phyloP scores from a whole-genome alignment of 371 early-diverging fungal species.

The Mortierella sp. region DNA sequence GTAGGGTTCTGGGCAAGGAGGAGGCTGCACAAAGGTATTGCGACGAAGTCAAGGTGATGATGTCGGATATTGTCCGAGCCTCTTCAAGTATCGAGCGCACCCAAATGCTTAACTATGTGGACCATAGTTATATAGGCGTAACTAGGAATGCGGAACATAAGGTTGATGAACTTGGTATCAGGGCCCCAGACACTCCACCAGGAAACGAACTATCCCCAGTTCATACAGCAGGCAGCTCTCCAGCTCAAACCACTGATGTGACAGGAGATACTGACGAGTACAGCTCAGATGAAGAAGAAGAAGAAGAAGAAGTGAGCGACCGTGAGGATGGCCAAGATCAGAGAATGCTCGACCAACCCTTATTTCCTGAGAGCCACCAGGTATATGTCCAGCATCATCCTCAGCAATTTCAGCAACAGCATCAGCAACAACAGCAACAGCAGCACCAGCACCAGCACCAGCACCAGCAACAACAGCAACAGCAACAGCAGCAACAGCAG shows the following conservation, averaged over 20 bases:
- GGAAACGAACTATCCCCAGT: constrained; percentile 37
- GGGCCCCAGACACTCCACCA: constrained; percentile 25
- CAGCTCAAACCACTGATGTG: constrained; percentile 17
- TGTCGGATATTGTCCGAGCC: constrained; percentile 33
- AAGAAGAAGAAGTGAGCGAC: constrained; percentile 18
- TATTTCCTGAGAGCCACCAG: constrained; percentile 3
- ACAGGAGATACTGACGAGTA: constrained; percentile 24
- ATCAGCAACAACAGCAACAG: too few relatives aligned
- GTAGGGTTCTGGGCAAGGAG: constrained; percentile 30
- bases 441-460: too few relatives aligned
- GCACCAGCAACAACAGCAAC: constrained; percentile 5
- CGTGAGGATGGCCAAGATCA: constrained; percentile 2
- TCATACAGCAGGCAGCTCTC: constrained; percentile 23
- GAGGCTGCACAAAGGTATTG: constrained; percentile 37
- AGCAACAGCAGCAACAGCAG: constrained; percentile 13
- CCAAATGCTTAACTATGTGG: constrained; percentile 12
- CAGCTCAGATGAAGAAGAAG: constrained; percentile 25
- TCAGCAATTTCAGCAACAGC: too few relatives aligned
- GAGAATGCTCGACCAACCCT: constrained; percentile 14
- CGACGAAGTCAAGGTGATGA: constrained; percentile 39
- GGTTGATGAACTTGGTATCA: constrained; percentile 21
- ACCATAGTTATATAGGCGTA: constrained; percentile 17
- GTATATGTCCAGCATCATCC: not conserved
- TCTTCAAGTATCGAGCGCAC: constrained; percentile 44
- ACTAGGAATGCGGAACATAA: constrained; percentile 12